Evolutionary conservation across 2,329 filamentous ascomycete genomes (phyloP).

Genomic region (Colletotrichum sp.): DNA sequence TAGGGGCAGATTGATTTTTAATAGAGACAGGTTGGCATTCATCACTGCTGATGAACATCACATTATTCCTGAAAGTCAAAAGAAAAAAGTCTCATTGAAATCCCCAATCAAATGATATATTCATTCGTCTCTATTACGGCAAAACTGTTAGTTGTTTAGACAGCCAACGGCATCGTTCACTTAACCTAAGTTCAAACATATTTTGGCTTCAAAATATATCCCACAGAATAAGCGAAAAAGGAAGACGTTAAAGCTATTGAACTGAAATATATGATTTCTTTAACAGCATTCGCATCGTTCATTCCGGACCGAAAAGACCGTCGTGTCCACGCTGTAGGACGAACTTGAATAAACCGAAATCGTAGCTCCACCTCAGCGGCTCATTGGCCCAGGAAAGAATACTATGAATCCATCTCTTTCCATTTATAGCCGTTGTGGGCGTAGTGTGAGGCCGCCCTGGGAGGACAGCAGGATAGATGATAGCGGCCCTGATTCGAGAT

Average conservation of each 20-base stretch:
- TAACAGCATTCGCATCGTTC: too few relatives aligned
- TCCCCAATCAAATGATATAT: too few relatives aligned
- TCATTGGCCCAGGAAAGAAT: not conserved
- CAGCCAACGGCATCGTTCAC: not conserved
- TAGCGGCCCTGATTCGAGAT: too few relatives aligned
- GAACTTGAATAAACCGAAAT: not conserved
- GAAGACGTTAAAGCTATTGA: too few relatives aligned
- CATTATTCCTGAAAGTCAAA: rapidly evolving
- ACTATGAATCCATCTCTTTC: not conserved
- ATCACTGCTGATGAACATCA: rapidly evolving
- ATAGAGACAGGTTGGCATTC: not conserved
- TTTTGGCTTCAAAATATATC: rapidly evolving
- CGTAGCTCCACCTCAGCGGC: too few relatives aligned
- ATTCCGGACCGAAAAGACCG: not conserved
- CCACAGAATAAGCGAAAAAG: rapidly evolving
- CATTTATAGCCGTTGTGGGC: not conserved
- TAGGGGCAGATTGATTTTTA: rapidly evolving
- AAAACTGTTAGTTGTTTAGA: too few relatives aligned
- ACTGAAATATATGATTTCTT: too few relatives aligned
- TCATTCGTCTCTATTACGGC: too few relatives aligned
- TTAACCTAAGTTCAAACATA: rapidly evolving
- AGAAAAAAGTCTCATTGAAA: too few relatives aligned
- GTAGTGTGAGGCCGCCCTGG: too few relatives aligned
- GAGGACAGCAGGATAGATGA: too few relatives aligned
- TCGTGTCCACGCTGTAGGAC: not conserved